Evolutionary conservation across 2,329 filamentous ascomycete genomes (phyloP).

Genomic region (Fonsecaea pugnacius): DNA sequence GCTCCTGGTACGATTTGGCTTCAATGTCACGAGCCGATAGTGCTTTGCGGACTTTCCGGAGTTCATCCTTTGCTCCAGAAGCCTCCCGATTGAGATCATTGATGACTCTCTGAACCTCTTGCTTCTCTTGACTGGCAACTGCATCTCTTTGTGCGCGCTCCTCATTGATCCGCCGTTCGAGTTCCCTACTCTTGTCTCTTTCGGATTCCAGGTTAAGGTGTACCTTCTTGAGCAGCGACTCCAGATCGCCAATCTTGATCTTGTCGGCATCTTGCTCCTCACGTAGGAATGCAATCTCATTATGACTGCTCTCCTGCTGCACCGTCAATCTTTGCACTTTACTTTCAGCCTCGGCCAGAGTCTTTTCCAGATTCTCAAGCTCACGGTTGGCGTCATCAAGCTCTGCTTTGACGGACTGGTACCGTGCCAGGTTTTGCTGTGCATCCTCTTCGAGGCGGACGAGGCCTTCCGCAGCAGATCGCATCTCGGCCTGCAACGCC

Average conservation of each 20-base stretch:
- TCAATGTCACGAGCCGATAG: slow-evolving; percentile 84
- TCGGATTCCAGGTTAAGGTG: slow-evolving; percentile 82
- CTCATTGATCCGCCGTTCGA: slow-evolving; percentile 74
- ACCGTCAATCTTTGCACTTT: slow-evolving; percentile 88
- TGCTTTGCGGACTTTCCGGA: slow-evolving; percentile 77
- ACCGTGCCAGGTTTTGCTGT: slow-evolving; percentile 74
- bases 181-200: slow-evolving; percentile 72
- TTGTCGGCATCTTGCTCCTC: slow-evolving; percentile 98
- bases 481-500: slow-evolving; percentile 92
- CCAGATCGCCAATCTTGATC: slow-evolving; percentile 93
- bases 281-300: slow-evolving; percentile 90
- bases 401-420: slow-evolving; percentile 81
- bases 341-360: slow-evolving; percentile 79
- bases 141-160: slow-evolving; percentile 87
- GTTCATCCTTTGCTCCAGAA: slow-evolving; percentile 81
- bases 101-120: slow-evolving; percentile 90
- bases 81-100: slow-evolving; percentile 89
- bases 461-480: slow-evolving; percentile 83
- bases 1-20: slow-evolving; percentile 86
- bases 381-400: slow-evolving; percentile 83
- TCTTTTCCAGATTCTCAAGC: slow-evolving; percentile 81
- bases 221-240: slow-evolving; percentile 77
- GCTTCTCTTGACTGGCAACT: slow-evolving; percentile 85
- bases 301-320: slow-evolving; percentile 88
- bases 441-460: slow-evolving; percentile 89